A percentile compares a stretch with the other conserved stretches of the same genome.
These are phyloP conservation scores for Tetrahymena thermophila DNA, from an alignment of 73 alveolate genomes.

Conservation along the genomic window DNA sequence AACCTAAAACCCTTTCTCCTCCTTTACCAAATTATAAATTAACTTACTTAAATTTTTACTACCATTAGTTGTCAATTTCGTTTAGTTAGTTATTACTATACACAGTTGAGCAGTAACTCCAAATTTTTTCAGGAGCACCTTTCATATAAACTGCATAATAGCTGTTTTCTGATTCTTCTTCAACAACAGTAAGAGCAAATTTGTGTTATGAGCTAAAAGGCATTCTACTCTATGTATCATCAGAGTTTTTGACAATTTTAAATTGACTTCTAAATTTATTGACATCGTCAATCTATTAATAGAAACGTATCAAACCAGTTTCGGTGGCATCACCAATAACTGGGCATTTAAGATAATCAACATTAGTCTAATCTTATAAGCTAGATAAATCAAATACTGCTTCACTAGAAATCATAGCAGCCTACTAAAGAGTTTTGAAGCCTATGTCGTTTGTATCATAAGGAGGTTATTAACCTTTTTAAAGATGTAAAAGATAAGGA, in stretches of 20 bases:
- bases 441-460: constrained; percentile 34
- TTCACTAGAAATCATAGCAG: constrained; percentile 45
- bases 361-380: constrained; percentile 6
- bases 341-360: constrained; percentile 21
- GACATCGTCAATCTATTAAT: constrained; percentile 65
- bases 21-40: constrained; percentile 51
- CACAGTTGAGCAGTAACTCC: constrained; percentile 27
- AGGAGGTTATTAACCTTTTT: constrained; percentile 29
- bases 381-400: constrained; percentile 21
- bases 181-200: constrained; percentile 21
- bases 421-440: constrained; percentile 20
- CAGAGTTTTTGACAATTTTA: constrained; percentile 16
- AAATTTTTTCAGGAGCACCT: constrained; percentile 93
- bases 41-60: constrained; percentile 38
- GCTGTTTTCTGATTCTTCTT: constrained; percentile 30
- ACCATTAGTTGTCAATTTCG: constrained; percentile 21
- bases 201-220: constrained; percentile 29
- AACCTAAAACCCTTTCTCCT: constrained; percentile 80
- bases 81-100: constrained; percentile 2
- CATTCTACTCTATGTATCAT: constrained; percentile 26
- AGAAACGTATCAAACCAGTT: constrained; percentile 82
- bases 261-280: constrained; percentile 38
- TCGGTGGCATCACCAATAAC: constrained; percentile 88
- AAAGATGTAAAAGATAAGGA: constrained; percentile 56
- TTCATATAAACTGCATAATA: constrained; percentile 65